Base-by-base conservation (phyloP, 176 grass and related monocot genomes). In the Cymbopogon citratus region DNA sequence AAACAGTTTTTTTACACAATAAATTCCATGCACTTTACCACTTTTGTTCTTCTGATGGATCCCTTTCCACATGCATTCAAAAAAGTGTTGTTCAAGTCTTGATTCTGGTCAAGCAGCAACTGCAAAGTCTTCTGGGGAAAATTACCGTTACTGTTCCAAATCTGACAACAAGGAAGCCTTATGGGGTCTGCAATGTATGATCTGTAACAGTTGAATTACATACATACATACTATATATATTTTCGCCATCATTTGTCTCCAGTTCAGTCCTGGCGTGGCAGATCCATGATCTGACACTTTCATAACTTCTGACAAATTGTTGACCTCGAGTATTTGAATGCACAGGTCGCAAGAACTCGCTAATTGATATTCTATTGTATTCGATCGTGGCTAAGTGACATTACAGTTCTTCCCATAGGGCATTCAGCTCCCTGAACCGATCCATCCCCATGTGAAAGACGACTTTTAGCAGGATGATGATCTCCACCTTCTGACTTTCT, bases 381-480 rank as follows among this genome's bases (percentile, higher is more conserved):
- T 63, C 26, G n/a, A 57, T 57, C 41, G 39, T 70, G 69, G 39
- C 75, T 75, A 90, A 90, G 82, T 83, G 79, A 75, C 80, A 83
- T 51, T 51, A 63, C 48, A 83, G 52, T 46, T 43, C 62, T 69
- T 90, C 75, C 80, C 66, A 63, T 63, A 26, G 39, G 84, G 48
- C 49, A 3, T 5, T 12, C 9, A 61, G 21, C 54, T 74, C 81
- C 24, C 24, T 78, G 75, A 90, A 74, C 75, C 62, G 61, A 81
- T 90, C 68, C 88, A 90, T 90, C 62, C 84, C 62, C 88, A 90
- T 90, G 88, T 83, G 88, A 80, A 62, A 70, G 60, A 75, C 29
- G 74, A 52, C 41, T 61, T 63, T 31, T 13, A 60, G 56, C 70
- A 63, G 60, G 36, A 75, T 63, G 35, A 75, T 63, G 62, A 87